These are phyloP conservation scores for Penicillium canescens DNA, from an alignment of 495 filamentous ascomycete species.

Conservation along the genomic window DNA sequence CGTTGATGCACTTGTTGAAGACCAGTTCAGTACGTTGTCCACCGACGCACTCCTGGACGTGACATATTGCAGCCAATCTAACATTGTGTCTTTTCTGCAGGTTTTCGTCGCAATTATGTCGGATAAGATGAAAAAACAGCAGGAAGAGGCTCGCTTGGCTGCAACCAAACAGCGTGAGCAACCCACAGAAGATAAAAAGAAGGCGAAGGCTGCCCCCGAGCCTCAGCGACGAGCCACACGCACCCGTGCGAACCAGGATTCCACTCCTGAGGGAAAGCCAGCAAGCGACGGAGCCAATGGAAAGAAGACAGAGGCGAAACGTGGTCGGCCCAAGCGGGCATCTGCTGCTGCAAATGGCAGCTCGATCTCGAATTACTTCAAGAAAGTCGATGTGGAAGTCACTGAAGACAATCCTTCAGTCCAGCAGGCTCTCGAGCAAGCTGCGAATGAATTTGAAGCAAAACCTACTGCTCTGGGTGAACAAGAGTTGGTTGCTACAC, in stretches of 20 bases:
- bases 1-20: constrained; percentile 44
- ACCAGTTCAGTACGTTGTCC: constrained; percentile 51
- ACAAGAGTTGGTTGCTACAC: constrained; percentile 74
- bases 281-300: constrained; percentile 14
- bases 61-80: neutral
- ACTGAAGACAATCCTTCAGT: constrained; percentile 52
- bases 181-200: constrained; percentile 13
- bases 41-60: neutral
- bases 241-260: constrained; percentile 34
- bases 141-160: constrained; percentile 53
- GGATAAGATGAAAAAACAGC: constrained; percentile 62
- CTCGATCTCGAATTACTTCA: constrained; percentile 57
- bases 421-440: constrained; percentile 55
- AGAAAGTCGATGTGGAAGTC: constrained; percentile 56
- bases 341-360: constrained; percentile 28
- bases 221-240: constrained; percentile 31
- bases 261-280: constrained; percentile 21
- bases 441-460: constrained; percentile 54
- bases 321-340: constrained; percentile 35
- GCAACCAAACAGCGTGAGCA: constrained; percentile 45
- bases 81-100: constrained; percentile 15
- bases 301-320: constrained; percentile 15
- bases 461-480: constrained; percentile 66
- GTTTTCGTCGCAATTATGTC: constrained; percentile 58
- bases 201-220: constrained; percentile 16